Base-by-base conservation (phyloP, 2,329 filamentous ascomycete species). In the Microcyclosporella mali region DNA sequence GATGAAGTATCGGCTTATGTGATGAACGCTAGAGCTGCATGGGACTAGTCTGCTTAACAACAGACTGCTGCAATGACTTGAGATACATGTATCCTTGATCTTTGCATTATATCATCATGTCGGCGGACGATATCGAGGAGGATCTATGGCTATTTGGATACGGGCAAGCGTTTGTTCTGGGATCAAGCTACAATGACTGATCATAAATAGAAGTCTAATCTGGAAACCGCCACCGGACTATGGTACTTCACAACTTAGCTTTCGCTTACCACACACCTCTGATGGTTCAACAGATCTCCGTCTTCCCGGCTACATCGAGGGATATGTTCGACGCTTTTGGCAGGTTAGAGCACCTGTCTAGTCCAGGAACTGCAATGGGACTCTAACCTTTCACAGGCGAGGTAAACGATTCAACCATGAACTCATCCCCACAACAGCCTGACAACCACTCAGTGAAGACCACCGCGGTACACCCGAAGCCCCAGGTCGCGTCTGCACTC, bases 201-300 rank as follows among this genome's bases (percentile, higher is more conserved):
- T 46, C 7, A 14, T 29, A 15, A 29, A 30, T 51, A 92, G 90
- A 69, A 95, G 88, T 65, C 70, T 98, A 63, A 95, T 98, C 58
- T 98, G 89, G 89, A 98, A 97, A 66, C 90, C 92, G 43, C 92
- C 92, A 49, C 92, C 92, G 54, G 86, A 95, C 63, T 95, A 85
- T 64, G 90, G 90, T 95, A 82, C 18, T 14, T 15, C 4, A 2
- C 25, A 21, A 18, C 3, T 15, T 28, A 19, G 14, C 8, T 6
- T 37, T 12, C 35, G 21, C 10, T 15, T 29, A 37, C 17, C 25
- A 16, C 19, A 8, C n/a, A 15, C 31, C 11, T 7, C 43, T 46
- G 17, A 51, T 29, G 8, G 8, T 18, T 9, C 17, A 6, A 19
- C 55, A 95, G 90, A 97, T 62, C 77, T 80, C 56, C 78, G 88